Percentiles rank a stretch among this genome's conserved stretches.
Conservation (phyloP, 305 asterid species). For the Fraxinus xanthoxyloides region DNA sequence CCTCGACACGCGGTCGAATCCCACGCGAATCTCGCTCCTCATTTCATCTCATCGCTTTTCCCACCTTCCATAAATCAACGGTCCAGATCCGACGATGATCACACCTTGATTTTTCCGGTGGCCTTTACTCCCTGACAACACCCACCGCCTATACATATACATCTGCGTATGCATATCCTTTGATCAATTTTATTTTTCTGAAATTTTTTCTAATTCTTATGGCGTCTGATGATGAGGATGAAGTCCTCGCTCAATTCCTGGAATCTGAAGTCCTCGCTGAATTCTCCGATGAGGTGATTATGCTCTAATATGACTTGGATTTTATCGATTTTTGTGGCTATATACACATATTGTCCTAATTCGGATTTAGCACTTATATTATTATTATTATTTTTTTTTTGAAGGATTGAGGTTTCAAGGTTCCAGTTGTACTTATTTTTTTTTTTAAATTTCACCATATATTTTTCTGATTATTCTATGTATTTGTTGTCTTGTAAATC, state of each 20-base stretch:
- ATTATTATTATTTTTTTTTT: not conserved
- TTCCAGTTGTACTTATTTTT: not conserved
- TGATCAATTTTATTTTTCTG: conserved; percentile 1
- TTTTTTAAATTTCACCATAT: not conserved
- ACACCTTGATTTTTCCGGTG: conserved; percentile 39
- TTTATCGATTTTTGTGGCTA: not conserved
- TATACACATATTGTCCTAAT: not conserved
- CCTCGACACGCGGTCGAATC: conserved; percentile 16
- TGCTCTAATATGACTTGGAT: not conserved
- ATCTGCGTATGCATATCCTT: not conserved
- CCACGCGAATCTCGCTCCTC: conserved; percentile 23
- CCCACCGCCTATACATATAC: not conserved
- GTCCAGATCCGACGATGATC: conserved; percentile 40
- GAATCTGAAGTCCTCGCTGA: conserved; percentile 77
- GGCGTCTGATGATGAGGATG: conserved; percentile 91
- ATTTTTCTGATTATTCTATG: not conserved
- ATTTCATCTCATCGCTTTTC: conserved; percentile 8
- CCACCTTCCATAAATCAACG: conserved; percentile 34
- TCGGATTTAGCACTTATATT: not conserved
- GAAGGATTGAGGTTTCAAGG: not conserved
- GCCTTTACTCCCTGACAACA: conserved; percentile 10
- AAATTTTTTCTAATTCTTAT: conserved; percentile 27
- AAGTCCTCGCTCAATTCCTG: conserved; percentile 72
- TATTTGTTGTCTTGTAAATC: not conserved
- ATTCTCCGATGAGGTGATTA: conserved; percentile 64